Evolutionary conservation across 495 filamentous ascomycete species (phyloP).

Genomic region (Penicillium coffeae): DNA sequence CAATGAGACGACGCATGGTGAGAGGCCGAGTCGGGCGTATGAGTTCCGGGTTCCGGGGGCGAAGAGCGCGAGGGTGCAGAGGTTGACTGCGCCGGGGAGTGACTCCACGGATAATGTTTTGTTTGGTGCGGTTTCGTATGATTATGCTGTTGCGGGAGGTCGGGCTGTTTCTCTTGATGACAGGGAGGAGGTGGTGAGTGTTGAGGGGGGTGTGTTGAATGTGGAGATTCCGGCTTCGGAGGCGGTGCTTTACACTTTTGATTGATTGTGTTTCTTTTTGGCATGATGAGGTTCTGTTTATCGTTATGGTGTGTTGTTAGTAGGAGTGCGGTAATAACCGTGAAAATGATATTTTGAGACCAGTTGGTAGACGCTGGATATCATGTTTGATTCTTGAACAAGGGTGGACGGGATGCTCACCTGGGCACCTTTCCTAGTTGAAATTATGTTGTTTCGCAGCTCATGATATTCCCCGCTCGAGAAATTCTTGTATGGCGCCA

Average conservation of each 20-base stretch:
- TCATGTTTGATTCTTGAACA: too few species aligned
- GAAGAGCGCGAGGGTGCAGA: conserved; percentile 3
- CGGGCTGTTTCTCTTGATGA: conserved; percentile 8
- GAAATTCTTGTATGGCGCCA: conserved; percentile 24
- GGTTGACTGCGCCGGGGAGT: conserved; percentile 12
- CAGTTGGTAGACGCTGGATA: too few species aligned
- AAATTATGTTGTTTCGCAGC: too few species aligned
- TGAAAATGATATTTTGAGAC: too few species aligned
- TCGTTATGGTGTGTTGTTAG: too few species aligned
- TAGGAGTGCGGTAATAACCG: too few species aligned
- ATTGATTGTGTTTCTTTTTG: too few species aligned
- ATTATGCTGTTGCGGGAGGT: conserved; percentile 8
- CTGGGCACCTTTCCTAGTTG: too few species aligned
- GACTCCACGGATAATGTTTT: conserved; percentile 6
- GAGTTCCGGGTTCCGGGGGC: conserved; percentile 8
- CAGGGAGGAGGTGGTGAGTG: background rate
- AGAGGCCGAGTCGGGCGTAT: conserved; percentile 8
- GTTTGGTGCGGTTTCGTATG: conserved; percentile 15
- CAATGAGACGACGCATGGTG: background rate
- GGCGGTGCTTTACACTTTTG: conserved; percentile 7
- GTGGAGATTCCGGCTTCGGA: conserved; percentile 11
- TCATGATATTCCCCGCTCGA: conserved; percentile 15
- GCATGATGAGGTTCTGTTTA: too few species aligned
- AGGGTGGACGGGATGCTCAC: too few species aligned
- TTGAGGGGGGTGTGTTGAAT: background rate